phyloP scores from a whole-genome alignment of 1,139 yeast species.

The Hemisphaericaspora xylanilytica region DNA sequence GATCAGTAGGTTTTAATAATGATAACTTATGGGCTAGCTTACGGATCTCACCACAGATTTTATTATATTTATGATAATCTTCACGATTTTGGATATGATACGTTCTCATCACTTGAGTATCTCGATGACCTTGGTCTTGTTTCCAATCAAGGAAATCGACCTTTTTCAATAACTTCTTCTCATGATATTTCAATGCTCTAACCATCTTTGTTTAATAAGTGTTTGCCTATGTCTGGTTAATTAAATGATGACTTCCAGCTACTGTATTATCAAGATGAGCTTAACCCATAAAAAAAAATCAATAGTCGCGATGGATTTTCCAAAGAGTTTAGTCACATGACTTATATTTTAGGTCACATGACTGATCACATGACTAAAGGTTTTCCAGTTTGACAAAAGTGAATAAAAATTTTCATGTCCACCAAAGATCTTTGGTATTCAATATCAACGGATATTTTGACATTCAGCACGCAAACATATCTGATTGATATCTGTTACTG shows the following conservation, averaged over 20 bases:
- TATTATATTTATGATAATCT: conserved; percentile 92
- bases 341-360: neutral
- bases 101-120: conserved; percentile 90
- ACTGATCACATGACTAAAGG: neutral
- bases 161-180: conserved; percentile 88
- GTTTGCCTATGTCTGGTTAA: neutral
- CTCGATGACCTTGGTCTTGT: conserved; percentile 93
- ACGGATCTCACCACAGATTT: conserved; percentile 85
- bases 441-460: too few relatives aligned
- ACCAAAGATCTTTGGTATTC: too few relatives aligned
- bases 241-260: neutral
- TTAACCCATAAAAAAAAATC: neutral
- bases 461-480: too few relatives aligned
- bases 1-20: conserved; percentile 79
- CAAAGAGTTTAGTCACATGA: neutral
- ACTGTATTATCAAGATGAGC: neutral
- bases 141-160: conserved; percentile 98
- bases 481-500: neutral
- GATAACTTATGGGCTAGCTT: conserved; percentile 85
- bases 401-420: neutral
- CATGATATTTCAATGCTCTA: conserved; percentile 89
- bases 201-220: conserved; percentile 57
- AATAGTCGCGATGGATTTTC: neutral
- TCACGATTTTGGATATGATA: conserved; percentile 93
- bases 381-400: neutral